These are phyloP conservation scores for Nakazawaea holstii DNA, from an alignment of 805 yeast species.

Conservation along the genomic window DNA sequence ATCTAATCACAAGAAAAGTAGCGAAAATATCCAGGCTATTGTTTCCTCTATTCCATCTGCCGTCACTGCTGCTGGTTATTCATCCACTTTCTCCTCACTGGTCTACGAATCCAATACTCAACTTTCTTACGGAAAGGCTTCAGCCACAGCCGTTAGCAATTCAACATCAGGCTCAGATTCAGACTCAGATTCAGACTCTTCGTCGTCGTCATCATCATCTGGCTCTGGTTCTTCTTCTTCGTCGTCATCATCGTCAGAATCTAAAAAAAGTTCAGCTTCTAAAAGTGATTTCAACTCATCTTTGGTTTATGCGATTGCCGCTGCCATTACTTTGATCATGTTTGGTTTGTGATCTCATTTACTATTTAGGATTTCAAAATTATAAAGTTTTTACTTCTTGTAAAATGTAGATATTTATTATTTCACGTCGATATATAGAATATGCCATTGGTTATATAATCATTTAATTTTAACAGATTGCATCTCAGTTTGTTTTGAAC, in stretches of 20 bases:
- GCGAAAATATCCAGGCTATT: conserved; percentile 40
- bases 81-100: conserved; percentile 34
- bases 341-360: too few species aligned
- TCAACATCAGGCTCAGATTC: background rate
- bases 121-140: background rate
- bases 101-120: conserved; percentile 10
- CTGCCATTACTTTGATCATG: background rate
- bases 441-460: too few species aligned
- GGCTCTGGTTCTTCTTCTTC: background rate
- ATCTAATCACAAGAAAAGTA: conserved; percentile 25
- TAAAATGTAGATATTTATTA: too few species aligned
- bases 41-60: conserved; percentile 45
- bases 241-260: background rate
- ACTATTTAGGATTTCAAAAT: too few species aligned
- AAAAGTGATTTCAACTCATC: background rate
- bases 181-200: background rate
- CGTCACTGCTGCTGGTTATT: conserved; percentile 37
- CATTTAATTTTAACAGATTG: too few species aligned
- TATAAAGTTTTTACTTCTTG: too few species aligned
- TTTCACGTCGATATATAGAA: too few species aligned
- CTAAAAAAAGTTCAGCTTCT: background rate
- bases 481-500: background rate
- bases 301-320: background rate
- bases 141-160: background rate
- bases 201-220: background rate